A percentile compares a stretch with the other conserved stretches of the same genome.
Evolutionary conservation across 75 land plant species (phyloP).

Genomic region (Ceratopteris richardii): DNA sequence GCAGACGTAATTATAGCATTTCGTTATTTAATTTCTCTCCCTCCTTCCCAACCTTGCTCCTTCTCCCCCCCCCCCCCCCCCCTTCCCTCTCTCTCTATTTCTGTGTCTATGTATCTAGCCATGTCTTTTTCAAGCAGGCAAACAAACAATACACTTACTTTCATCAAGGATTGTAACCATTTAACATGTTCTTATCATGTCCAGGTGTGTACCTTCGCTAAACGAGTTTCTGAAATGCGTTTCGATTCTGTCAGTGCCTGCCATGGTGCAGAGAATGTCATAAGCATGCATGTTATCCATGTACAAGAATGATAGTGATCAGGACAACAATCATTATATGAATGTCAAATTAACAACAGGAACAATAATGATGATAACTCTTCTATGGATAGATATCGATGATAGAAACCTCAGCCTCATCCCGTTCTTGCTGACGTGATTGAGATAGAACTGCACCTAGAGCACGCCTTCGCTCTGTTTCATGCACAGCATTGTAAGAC

Average conservation of each 20-base stretch:
- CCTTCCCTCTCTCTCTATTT: no score
- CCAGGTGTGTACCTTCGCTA: conserved; percentile 47
- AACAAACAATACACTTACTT: no score
- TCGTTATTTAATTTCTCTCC: no score
- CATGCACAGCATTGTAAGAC: conserved; percentile 56
- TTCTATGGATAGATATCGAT: no score
- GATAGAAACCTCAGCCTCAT: conserved; percentile 64
- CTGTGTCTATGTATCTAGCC: no score
- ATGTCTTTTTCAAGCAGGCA: no score
- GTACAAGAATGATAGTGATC: no score
- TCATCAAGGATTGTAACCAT: no score
- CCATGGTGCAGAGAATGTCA: conserved; percentile 3
- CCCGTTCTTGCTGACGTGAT: conserved; percentile 79
- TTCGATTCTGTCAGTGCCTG: conserved; percentile 86
- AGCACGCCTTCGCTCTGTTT: conserved; percentile 79
- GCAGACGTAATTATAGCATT: no score
- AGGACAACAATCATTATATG: conserved; percentile 4
- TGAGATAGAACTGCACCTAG: conserved; percentile 63
- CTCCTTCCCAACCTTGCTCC: no score
- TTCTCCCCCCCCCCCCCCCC: no score
- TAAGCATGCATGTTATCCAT: background rate
- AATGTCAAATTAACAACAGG: background rate
- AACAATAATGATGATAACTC: conserved; percentile 4
- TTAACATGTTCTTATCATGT: no score
- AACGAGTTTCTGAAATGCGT: conserved; percentile 64